Base-by-base conservation (phyloP, 768 basidiomycete genomes). In the Russula lepida region DNA sequence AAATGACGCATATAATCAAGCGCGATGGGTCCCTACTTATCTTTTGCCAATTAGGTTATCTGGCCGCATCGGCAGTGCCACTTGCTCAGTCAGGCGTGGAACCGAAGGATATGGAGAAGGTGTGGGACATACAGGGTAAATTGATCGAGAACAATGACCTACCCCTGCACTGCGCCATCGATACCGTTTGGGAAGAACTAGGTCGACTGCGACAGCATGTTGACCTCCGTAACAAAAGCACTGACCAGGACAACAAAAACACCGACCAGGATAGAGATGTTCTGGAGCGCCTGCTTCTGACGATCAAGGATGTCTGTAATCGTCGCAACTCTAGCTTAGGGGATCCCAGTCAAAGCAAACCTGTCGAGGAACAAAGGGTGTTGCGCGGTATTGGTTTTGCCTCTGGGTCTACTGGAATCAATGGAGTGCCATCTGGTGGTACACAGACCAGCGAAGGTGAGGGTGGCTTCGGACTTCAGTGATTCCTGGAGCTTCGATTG, bases 21-120 rank as follows among this genome's bases (percentile, higher is more conserved):
- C 27, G 41, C 19, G 60, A 61, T 19, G 60, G 60, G 6, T 37
- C 54, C 3, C 48, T 61, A 9, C 41, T 61, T 49, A 61, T 56
- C 54, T 56, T 61, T 30, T 50, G 39, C 49, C 44, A 44, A 30
- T 41, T 61, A 4, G 54, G 30, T 27, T 25, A 35, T 30, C 28
- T 61, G 41, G 54, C 30, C 0, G 27, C 27, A 4, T 35, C 41
- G 21, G 60, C 55, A 13, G 25, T 51, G 8, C 60, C 48, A 13
- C 43, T 44, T 19, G 11, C 51, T 8, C 54, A 41, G 9, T 61
- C 54, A 0, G 54, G 48, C n/a, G n/a, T 60, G 30, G 23, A 49
- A 39, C 2, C 19, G 2, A 17, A 6, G 23, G 59, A 60, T 32
- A 27, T 55, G 17, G 23, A n/a, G 54, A 56, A 60, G 48, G 8